Percentiles rank a stretch among this genome's conserved stretches.
Conservation (phyloP, 495 filamentous ascomycete species). For the Neurospora cerealis region DNA sequence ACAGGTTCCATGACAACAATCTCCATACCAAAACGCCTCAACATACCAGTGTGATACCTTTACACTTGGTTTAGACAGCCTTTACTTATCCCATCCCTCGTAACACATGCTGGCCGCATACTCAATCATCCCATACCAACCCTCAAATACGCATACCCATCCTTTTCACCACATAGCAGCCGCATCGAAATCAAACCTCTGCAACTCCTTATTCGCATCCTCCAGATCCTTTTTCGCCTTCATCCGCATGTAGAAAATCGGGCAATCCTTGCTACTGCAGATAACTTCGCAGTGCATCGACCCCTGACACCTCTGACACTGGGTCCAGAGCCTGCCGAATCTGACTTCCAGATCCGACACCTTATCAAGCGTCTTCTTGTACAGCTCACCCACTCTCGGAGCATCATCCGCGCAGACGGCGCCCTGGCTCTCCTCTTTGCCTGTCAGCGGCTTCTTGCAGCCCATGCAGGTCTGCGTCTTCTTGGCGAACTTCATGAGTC, state of each 20-base stretch:
- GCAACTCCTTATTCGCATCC: constrained; percentile 84
- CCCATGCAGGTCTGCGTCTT: constrained; percentile 97
- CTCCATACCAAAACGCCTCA: background rate
- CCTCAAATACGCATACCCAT: background rate
- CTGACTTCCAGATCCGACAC: constrained; percentile 86
- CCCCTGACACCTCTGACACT: constrained; percentile 96
- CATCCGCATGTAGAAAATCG: constrained; percentile 99
- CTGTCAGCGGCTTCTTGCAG: constrained; percentile 87
- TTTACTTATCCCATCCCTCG: background rate
- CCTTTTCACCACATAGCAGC: constrained; percentile 36
- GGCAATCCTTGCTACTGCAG: constrained; percentile 90
- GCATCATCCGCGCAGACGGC: constrained; percentile 83
- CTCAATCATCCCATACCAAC: background rate
- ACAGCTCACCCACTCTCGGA: constrained; percentile 81
- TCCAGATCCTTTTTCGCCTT: constrained; percentile 99
- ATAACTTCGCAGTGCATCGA: constrained; percentile 98
- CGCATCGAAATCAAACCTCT: constrained; percentile 78
- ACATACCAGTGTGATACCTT: background rate
- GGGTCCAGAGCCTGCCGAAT: constrained; percentile 92
- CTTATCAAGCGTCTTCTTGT: constrained; percentile 79
- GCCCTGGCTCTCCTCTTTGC: constrained; percentile 67
- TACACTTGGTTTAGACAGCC: background rate
- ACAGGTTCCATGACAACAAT: background rate
- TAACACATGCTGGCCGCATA: background rate
- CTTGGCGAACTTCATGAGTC: constrained; percentile 96